phyloP scores from a whole-genome alignment of 1,284 basidiomycete genomes.

The Trichosporon asahii region DNA sequence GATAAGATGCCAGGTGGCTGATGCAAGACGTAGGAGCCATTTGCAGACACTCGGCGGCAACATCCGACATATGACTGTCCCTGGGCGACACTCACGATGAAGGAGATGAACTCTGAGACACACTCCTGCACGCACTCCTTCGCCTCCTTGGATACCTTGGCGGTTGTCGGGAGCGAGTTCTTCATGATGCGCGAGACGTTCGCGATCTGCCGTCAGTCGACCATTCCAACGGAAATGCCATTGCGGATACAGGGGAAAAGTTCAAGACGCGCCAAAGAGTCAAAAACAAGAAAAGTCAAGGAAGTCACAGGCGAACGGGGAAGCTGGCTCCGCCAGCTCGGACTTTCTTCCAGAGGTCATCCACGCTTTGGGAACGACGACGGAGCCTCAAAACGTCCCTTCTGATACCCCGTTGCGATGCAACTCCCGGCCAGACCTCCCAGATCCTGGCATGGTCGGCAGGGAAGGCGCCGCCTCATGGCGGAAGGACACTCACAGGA shows the following conservation, averaged over 20 bases:
- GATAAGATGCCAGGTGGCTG: not conserved
- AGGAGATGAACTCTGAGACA: slow-evolving; percentile 92
- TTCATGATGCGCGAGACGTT: slow-evolving; percentile 97
- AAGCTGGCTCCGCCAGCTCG: not conserved
- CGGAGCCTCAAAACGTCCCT: not conserved
- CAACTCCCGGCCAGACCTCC: not conserved
- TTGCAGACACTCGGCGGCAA: no score
- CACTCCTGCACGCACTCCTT: slow-evolving; percentile 97
- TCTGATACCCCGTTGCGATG: not conserved
- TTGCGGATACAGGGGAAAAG: not conserved
- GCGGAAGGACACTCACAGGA: slow-evolving; percentile 60
- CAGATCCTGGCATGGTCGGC: no score
- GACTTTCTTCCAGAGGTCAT: not conserved
- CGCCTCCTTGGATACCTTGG: slow-evolving; percentile 94
- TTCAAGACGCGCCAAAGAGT: not conserved
- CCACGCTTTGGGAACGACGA: not conserved
- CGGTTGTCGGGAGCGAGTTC: slow-evolving; percentile 76
- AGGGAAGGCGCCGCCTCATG: not conserved
- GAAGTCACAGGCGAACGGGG: not conserved
- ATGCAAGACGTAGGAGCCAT: not conserved
- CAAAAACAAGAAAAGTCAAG: slow-evolving; percentile 3
- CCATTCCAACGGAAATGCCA: not conserved
- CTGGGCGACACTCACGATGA: slow-evolving; percentile 59
- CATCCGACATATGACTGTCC: not conserved
- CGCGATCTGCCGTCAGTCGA: slow-evolving; percentile 64